Conservation (phyloP, 2,329 filamentous ascomycete species). For the Sclerotinia borealis region DNA sequence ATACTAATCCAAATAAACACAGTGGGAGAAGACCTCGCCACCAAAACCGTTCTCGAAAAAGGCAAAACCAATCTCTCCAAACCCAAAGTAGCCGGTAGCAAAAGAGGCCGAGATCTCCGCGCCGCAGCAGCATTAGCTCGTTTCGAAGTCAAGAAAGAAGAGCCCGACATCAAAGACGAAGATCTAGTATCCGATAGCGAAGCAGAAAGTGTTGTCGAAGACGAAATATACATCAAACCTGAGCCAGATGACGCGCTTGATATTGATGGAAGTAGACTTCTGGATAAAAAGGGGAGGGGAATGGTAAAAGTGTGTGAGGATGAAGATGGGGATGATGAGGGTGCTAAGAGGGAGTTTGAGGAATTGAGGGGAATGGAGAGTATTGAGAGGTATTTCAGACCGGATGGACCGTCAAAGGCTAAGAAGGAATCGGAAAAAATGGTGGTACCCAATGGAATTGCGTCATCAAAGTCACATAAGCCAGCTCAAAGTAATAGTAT, state of each 20-base stretch:
- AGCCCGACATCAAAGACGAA: slow-evolving; percentile 33
- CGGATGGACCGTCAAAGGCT: background rate
- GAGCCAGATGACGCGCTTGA: slow-evolving; percentile 52
- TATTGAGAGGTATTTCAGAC: slow-evolving; percentile 27
- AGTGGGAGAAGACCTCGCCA: slow-evolving; percentile 52
- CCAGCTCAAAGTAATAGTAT: background rate
- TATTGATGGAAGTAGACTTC: slow-evolving; percentile 55
- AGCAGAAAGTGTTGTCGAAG: slow-evolving; percentile 40
- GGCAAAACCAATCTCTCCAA: slow-evolving; percentile 48
- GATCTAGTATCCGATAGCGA: slow-evolving; percentile 40
- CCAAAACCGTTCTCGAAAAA: slow-evolving; percentile 35
- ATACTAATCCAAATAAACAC: background rate
- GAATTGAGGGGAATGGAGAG: slow-evolving; percentile 53
- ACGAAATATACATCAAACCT: slow-evolving; percentile 39
- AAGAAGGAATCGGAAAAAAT: background rate
- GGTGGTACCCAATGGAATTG: rapidly evolving
- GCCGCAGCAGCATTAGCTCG: slow-evolving; percentile 55
- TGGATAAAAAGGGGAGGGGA: slow-evolving; percentile 59
- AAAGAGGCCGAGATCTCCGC: slow-evolving; percentile 52
- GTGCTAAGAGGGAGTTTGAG: slow-evolving; percentile 56
- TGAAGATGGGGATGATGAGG: slow-evolving; percentile 51
- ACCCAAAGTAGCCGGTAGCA: slow-evolving; percentile 54
- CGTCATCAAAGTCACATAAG: background rate
- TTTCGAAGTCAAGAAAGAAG: slow-evolving; percentile 42
- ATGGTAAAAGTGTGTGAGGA: slow-evolving; percentile 73